Percentiles rank a stretch among this genome's conserved stretches.
Evolutionary conservation across 345 rosid species (phyloP).

Genomic region (Syzygium jambos): DNA sequence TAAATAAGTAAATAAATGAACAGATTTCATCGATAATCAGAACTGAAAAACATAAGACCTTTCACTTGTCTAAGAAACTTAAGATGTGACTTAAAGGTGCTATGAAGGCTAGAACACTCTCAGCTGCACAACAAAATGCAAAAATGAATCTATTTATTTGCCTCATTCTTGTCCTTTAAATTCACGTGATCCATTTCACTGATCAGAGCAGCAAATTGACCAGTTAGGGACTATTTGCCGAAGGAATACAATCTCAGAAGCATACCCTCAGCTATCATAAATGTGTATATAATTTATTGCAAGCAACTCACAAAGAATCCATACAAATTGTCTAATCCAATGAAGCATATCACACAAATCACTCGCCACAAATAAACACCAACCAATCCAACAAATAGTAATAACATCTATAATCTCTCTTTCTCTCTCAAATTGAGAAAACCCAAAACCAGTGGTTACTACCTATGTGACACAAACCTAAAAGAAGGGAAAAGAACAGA

Average conservation of each 20-base stretch:
- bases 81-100: neutral
- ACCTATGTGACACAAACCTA: conserved; percentile 3
- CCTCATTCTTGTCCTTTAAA: neutral
- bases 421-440: neutral
- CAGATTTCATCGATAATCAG: neutral
- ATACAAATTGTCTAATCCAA: conserved; percentile 3
- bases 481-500: conserved; percentile 4
- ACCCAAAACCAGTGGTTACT: neutral
- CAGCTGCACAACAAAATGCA: neutral
- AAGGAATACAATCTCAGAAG: neutral
- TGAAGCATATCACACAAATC: conserved; percentile 6
- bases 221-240: neutral
- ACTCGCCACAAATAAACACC: conserved; percentile 8
- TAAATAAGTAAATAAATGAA: neutral
- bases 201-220: neutral
- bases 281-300: neutral
- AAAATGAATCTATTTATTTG: neutral
- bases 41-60: neutral
- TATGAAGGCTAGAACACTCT: neutral
- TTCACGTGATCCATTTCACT: neutral
- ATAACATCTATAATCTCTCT: neutral
- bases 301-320: neutral
- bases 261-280: neutral
- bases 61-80: neutral
- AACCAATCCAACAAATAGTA: conserved; percentile 7